Evolutionary conservation across 2,329 filamentous ascomycete species (phyloP).

Genomic region (Coleophoma cylindrospora): DNA sequence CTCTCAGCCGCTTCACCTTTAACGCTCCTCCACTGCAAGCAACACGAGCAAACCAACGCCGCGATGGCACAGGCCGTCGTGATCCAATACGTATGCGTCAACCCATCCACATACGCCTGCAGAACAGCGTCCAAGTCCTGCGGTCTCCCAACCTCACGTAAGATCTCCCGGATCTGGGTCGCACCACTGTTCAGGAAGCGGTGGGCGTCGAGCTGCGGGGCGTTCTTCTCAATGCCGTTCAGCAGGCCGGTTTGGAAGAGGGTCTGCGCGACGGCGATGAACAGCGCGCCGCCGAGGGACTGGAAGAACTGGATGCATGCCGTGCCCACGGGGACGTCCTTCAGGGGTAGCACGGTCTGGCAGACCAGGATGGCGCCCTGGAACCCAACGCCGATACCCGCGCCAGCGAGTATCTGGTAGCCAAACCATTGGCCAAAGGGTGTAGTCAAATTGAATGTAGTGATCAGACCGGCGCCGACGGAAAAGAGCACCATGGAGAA

Average conservation of each 20-base stretch:
- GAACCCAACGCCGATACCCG: constrained; percentile 30
- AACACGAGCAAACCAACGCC: constrained; percentile 38
- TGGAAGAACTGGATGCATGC: constrained; percentile 57
- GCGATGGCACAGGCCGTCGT: constrained; percentile 40
- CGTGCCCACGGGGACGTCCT: constrained; percentile 44
- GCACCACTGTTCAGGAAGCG: constrained; percentile 49
- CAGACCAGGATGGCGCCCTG: constrained; percentile 27
- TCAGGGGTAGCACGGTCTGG: constrained; percentile 44
- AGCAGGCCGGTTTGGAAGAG: constrained; percentile 63
- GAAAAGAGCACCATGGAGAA: constrained; percentile 29
- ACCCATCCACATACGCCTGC: constrained; percentile 48
- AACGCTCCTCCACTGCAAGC: constrained; percentile 48
- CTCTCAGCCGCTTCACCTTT: constrained; percentile 29
- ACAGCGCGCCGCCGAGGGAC: constrained; percentile 59
- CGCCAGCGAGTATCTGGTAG: constrained; percentile 49
- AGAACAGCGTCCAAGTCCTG: constrained; percentile 40
- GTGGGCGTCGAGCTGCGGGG: constrained; percentile 39
- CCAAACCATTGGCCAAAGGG: constrained; percentile 47
- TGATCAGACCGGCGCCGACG: constrained; percentile 37
- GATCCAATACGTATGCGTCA: constrained; percentile 48
- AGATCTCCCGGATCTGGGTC: constrained; percentile 40
- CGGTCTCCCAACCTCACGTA: constrained; percentile 34
- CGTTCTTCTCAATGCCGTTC: constrained; percentile 38
- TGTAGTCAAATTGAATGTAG: constrained; percentile 34
- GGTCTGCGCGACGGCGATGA: constrained; percentile 60